Base-by-base conservation (phyloP, 1,139 yeast species). In the Meyerozyma smithsonii region DNA sequence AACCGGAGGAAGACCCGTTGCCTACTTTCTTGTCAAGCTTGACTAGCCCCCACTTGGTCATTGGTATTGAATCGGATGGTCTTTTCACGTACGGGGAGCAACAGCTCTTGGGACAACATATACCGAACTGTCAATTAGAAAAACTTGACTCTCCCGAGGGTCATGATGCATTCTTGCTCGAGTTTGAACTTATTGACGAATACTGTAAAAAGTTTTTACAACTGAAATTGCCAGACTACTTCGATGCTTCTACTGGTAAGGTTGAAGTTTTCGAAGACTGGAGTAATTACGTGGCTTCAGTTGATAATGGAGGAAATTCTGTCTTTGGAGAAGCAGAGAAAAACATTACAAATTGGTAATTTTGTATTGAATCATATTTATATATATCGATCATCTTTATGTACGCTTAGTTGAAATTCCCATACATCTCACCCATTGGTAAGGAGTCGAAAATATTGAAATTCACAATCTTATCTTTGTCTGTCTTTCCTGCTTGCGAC, bases 261-360 rank as follows among this genome's bases (percentile, higher is more conserved):
- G 77, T 76, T 19, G 76, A 71, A 28, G 66, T 73, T 14, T 77
- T 80, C 62, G 69, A 69, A 15, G 77, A 77, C 41, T 79, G 81
- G 64, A 70, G 72, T 51, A 50, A 65, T 20, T 55, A 61, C 49
- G 66, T 72, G 39, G 52, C 52, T 15, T 60, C 56, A 28, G 58
- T 57, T 17, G 73, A 66, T 39, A 70, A 70, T 46, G 71, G 77
- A 25, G 84, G 81, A 35, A 78, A 81, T 42, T 81, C 92, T 35
- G 84, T 88, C n/a, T 89, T 90, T 60, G 97, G 97, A 1, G 97
- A 89, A 59, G 95, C 95, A 4, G 97, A 88, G 57, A 90, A 66
- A 49, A 67, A 84, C 54, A 88, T 89, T 37, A 86, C 96, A 18
- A 84, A 82, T 49, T 90, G 97, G 97, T 89, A 58, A 36, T 11